phyloP scores from a whole-genome alignment of 2,329 filamentous ascomycete species.

The Aschersonia sp. region DNA sequence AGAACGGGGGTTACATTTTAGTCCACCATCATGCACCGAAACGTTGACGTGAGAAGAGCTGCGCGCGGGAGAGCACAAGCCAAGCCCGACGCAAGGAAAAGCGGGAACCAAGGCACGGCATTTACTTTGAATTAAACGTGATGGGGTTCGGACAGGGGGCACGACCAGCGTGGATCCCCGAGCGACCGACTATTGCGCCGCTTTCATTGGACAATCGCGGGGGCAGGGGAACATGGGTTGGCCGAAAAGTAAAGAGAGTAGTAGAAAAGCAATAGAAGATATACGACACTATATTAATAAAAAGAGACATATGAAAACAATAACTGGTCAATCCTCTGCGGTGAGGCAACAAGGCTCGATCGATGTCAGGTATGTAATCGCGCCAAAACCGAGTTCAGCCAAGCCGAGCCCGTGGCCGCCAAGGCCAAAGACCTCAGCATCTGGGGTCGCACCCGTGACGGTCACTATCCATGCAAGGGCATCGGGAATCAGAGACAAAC shows the following conservation, averaged over 20 bases:
- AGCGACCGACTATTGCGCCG: not conserved
- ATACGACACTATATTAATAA: too few species aligned
- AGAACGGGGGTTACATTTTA: not conserved
- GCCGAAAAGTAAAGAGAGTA: not conserved
- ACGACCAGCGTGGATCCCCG: not conserved
- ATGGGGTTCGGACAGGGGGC: not conserved
- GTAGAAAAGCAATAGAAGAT: too few species aligned
- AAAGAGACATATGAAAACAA: too few species aligned
- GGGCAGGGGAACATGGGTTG: not conserved
- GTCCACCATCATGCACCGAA: not conserved
- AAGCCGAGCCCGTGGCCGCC: too few species aligned
- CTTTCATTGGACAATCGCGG: not conserved
- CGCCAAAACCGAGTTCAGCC: too few species aligned
- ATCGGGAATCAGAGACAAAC: not conserved
- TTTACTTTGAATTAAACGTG: not conserved
- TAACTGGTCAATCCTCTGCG: too few species aligned
- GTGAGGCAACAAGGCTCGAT: too few species aligned
- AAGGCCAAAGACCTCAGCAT: not conserved
- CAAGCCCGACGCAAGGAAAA: not conserved
- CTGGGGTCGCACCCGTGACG: not conserved
- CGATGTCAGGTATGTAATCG: too few species aligned
- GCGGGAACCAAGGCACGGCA: not conserved
- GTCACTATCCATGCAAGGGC: not conserved
- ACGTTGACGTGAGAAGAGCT: not conserved
- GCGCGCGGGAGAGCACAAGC: not conserved